These are phyloP conservation scores for Talaromyces islandicus DNA, from an alignment of 2,329 filamentous ascomycete species.

Conservation along the genomic window DNA sequence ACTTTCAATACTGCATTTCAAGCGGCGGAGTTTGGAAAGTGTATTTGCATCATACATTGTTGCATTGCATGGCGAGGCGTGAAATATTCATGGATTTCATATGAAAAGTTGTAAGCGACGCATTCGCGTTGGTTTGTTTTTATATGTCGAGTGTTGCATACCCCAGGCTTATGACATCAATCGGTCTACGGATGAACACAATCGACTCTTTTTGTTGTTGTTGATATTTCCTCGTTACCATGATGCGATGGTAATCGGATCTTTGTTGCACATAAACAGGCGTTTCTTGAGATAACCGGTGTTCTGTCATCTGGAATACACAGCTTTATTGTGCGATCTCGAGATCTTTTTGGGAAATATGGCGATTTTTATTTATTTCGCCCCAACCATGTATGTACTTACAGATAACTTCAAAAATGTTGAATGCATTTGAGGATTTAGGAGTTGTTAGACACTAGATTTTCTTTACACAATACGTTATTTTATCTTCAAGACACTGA, in stretches of 20 bases:
- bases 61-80: slow-evolving; percentile 12
- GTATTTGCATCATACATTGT: slow-evolving; percentile 9
- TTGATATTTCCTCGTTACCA: background rate
- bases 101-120: slow-evolving; percentile 7
- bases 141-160: background rate
- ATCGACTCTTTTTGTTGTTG: background rate
- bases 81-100: slow-evolving; percentile 8
- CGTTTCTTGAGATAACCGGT: background rate
- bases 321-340: background rate
- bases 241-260: background rate
- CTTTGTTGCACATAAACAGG: background rate
- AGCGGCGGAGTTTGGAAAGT: slow-evolving; percentile 10
- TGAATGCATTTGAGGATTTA: background rate
- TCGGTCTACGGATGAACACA: background rate
- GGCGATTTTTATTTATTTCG: background rate
- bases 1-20: slow-evolving; percentile 10
- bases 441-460: background rate
- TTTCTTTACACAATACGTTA: background rate
- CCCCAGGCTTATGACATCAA: background rate
- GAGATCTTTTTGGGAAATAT: background rate
- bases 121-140: slow-evolving; percentile 1
- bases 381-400: background rate
- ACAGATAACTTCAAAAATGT: background rate
- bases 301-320: background rate
- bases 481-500: background rate